These are phyloP conservation scores for Chaetomium fimeti DNA, from an alignment of 495 filamentous ascomycete genomes.

Conservation along the genomic window DNA sequence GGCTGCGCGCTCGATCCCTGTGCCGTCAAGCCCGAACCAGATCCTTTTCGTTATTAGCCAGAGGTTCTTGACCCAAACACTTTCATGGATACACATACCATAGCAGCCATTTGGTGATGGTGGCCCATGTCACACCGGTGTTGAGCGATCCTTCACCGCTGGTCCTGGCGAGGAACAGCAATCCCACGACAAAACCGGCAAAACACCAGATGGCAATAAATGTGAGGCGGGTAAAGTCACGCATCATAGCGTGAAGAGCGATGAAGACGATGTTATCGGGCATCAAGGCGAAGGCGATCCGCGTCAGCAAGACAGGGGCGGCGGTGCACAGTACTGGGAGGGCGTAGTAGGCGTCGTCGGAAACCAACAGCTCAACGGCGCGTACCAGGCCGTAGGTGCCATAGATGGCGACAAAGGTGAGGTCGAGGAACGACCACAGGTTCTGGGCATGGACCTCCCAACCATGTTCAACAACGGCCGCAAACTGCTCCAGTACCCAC, in stretches of 20 bases:
- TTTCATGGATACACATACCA: constrained; percentile 34
- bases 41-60: constrained; percentile 39
- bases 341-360: constrained; percentile 45
- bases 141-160: constrained; percentile 32
- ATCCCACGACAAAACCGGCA: constrained; percentile 60
- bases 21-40: constrained; percentile 68
- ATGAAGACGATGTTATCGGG: constrained; percentile 68
- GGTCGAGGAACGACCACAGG: constrained; percentile 66
- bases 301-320: constrained; percentile 60
- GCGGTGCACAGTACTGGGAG: constrained; percentile 61
- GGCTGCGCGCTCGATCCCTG: constrained; percentile 57
- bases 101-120: constrained; percentile 65
- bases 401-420: constrained; percentile 58
- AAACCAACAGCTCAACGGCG: constrained; percentile 45
- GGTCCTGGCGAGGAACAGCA: constrained; percentile 54
- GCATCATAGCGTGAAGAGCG: constrained; percentile 64
- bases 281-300: constrained; percentile 64
- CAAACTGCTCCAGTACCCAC: constrained; percentile 63
- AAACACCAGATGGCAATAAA: constrained; percentile 65
- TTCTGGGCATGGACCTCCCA: constrained; percentile 68
- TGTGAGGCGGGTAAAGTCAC: constrained; percentile 60
- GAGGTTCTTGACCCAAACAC: background rate
- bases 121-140: constrained; percentile 41
- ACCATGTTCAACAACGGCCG: constrained; percentile 64
- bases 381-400: constrained; percentile 55